Conservation (phyloP, 768 basidiomycete species). For the Lyophyllum decastes region DNA sequence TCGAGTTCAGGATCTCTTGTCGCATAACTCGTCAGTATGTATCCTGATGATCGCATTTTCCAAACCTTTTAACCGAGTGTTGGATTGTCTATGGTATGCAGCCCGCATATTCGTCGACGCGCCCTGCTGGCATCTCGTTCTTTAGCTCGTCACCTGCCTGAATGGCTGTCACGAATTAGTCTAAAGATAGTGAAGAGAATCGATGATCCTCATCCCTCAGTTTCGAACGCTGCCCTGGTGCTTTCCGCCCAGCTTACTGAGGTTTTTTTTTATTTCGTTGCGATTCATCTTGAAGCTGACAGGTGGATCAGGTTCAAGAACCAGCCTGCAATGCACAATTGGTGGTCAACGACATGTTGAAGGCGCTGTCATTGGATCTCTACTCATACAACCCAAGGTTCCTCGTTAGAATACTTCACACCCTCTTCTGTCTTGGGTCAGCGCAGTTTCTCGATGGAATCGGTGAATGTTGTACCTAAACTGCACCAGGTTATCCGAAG, state of each 20-base stretch:
- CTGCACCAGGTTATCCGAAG: conserved; percentile 19
- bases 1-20: conserved; percentile 64
- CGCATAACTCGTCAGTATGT: conserved; percentile 75
- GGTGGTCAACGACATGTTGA: conserved; percentile 12
- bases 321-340: neutral
- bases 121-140: conserved; percentile 59
- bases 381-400: conserved; percentile 12
- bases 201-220: conserved; percentile 42
- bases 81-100: conserved; percentile 29
- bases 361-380: neutral
- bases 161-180: conserved; percentile 45
- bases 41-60: conserved; percentile 11
- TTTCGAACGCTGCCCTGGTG: conserved; percentile 47
- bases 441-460: conserved; percentile 7
- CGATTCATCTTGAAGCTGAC: neutral
- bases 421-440: conserved; percentile 30
- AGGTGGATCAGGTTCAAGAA: neutral
- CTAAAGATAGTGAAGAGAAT: conserved; percentile 40
- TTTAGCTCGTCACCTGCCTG: conserved; percentile 47
- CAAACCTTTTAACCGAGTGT: conserved; percentile 1
- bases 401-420: conserved; percentile 24
- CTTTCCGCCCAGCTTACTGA: conserved; percentile 26
- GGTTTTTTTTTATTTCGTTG: conserved; percentile 17
- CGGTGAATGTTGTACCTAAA: neutral
- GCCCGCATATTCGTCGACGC: conserved; percentile 60